Evolutionary conservation across 345 rosid species (phyloP), one percentile per base, ranked within the genome.

Genomic region (Salix purpurea): DNA sequence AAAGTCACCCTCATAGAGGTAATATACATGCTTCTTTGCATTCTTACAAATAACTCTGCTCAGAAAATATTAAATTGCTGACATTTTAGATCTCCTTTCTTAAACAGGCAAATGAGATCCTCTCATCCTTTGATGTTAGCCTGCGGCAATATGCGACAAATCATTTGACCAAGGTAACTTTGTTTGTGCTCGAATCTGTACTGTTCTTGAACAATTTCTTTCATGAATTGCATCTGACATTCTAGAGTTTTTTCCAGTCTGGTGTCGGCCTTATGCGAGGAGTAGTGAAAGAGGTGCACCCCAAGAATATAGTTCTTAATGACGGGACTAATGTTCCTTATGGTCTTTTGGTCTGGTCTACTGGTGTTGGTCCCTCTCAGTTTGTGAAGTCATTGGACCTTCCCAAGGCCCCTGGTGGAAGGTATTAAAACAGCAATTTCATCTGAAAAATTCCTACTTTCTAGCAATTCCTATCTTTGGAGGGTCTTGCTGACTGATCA

Each of bases 1-100:
- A 84, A 88, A 82, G 99, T 92, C 73, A 94, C 99, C 34, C 92
- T 96, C 61, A 96, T 96, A 23, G 95, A 96, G 97, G 99, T 94
- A 87, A 40, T 16, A 54, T 5, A 36, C 13, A 60, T 37, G 4
- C 6, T 15, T 56, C 34, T 56, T 40, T 67, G 10, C 54, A 65
- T 71, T 19, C 34, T 60, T 77, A 56, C 65, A 21, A 15, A n/a
- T 60, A 16, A 12, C 37, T 34, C 36, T 32, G 48, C 46, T n/a
- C 5, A 15, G 34, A 61, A 39, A 74, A 19, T 32, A 32, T 18
- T 11, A 37, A 23, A 54, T 42, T 18, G 12, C 65, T 64, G 21
- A 16, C 64, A 36, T 69, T 67, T 39, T 24, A 48, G 66, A 64
- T 61, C 44, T 65, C 23, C 65, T 46, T 75, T 73, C 40, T 42